These are phyloP conservation scores for Mycena pura DNA, from an alignment of 768 basidiomycete species.

Conservation along the genomic window DNA sequence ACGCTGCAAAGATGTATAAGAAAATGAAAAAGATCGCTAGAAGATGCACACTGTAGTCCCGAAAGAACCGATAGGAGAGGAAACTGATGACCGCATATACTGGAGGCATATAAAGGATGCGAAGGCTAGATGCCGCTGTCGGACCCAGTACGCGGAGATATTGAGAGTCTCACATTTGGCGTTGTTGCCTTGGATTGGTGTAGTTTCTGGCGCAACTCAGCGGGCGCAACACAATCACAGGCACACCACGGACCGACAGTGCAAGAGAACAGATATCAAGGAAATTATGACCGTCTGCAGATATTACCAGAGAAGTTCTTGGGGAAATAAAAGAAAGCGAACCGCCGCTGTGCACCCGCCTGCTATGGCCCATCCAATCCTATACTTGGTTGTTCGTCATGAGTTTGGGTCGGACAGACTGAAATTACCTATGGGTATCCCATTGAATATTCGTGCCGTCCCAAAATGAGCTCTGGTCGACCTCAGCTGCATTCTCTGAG, in stretches of 20 bases:
- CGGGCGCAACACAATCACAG: not conserved
- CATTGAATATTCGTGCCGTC: slow-evolving; percentile 46
- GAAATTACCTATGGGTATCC: slow-evolving; percentile 65
- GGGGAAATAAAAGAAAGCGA: not conserved
- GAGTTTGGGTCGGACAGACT: no score
- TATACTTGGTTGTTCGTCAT: no score
- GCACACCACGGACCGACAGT: slow-evolving; percentile 61
- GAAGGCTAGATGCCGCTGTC: slow-evolving; percentile 52
- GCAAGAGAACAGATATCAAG: slow-evolving; percentile 57
- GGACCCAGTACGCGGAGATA: not conserved
- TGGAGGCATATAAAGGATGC: slow-evolving; percentile 85
- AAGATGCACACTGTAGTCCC: slow-evolving; percentile 64
- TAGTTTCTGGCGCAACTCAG: slow-evolving; percentile 64
- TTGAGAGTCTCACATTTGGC: slow-evolving; percentile 68
- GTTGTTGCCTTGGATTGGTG: slow-evolving; percentile 72
- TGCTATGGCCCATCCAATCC: slow-evolving; percentile 66
- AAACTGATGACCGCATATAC: slow-evolving; percentile 86
- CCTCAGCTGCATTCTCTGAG: slow-evolving; percentile 52
- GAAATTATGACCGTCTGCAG: slow-evolving; percentile 74
- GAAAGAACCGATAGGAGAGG: slow-evolving; percentile 85
- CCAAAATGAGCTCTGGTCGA: slow-evolving; percentile 71
- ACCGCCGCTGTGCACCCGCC: slow-evolving; percentile 60
- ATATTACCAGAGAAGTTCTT: not conserved
- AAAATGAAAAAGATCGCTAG: not conserved
- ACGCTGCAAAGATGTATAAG: slow-evolving; percentile 22